These are phyloP conservation scores for Cicer bijugum DNA, from an alignment of 306 rosid genomes.

Conservation along the genomic window DNA sequence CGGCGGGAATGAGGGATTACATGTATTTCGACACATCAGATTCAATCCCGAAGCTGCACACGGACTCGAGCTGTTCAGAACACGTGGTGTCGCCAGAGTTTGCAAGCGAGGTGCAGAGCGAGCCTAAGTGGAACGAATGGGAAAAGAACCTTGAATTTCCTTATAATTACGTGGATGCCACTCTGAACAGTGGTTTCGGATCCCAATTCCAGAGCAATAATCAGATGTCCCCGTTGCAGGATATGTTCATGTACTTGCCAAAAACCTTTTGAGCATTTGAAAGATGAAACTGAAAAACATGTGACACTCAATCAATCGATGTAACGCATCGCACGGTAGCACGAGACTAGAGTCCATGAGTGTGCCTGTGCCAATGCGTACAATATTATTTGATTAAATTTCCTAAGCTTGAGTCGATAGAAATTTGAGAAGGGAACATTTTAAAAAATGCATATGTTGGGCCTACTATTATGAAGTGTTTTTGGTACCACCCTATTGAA, in stretches of 20 bases:
- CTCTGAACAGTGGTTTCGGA: conserved; percentile 49
- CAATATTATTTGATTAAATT: background rate
- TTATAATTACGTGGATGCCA: conserved; percentile 67
- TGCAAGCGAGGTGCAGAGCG: conserved; percentile 88
- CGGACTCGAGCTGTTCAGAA: conserved; percentile 96
- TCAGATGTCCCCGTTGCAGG: conserved; percentile 90
- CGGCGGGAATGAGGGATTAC: conserved; percentile 52
- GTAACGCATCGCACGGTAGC: conserved; percentile 56
- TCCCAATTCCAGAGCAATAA: conserved; percentile 55
- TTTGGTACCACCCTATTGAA: conserved; percentile 11
- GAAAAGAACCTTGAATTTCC: conserved; percentile 65
- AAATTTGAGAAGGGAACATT: background rate
- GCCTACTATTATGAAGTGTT: conserved; percentile 15
- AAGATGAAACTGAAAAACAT: background rate
- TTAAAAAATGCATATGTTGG: conserved; percentile 27
- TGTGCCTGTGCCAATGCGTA: conserved; percentile 51
- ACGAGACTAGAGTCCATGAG: conserved; percentile 86
- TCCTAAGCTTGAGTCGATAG: background rate
- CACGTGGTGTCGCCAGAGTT: conserved; percentile 95
- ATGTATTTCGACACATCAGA: conserved; percentile 69
- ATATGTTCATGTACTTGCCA: conserved; percentile 76
- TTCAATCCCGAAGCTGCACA: conserved; percentile 80
- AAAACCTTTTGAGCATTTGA: conserved; percentile 52
- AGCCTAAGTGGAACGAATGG: conserved; percentile 84
- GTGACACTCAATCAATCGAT: background rate